Base-by-base conservation (phyloP, 495 filamentous ascomycete genomes). In the Daldinia caldariorum region DNA sequence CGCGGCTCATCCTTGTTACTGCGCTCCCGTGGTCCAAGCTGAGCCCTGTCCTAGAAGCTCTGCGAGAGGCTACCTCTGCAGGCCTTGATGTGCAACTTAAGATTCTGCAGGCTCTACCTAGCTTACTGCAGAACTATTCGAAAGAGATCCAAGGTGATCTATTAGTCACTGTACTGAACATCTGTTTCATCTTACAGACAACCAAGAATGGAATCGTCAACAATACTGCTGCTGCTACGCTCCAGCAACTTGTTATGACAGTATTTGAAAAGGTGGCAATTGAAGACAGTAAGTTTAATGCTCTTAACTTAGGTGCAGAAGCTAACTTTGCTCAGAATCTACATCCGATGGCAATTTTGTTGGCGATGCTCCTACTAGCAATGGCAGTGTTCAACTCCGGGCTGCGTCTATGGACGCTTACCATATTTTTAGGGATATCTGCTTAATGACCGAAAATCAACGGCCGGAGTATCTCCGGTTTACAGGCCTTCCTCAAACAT, bases 71-170 rank as follows among this genome's bases (percentile, higher is more conserved):
- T 56, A 90, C 91, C 3, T 79, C 72, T 26, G 72, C 79, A 85
- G 94, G 90, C 35, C 86, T 96, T 54, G 96, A 99, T 77, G 90
- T 97, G 2, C 95, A 99, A 73, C 86, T 99, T 56, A 99, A 97
- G 79, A 96, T 98, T 32, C 83, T 99, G 16, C 95, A 99, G 76
- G 92, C 94, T 0, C 81, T 99, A 34, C 95, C 96, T n/a, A 91
- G 93, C 1, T 75, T 99, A 39, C 81, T 97, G 7, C 94, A 97
- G 69, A 95, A 95, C 76, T 98, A 97, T 80, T 89, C 92, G 0
- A 86, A 86, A 61, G 90, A 94, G 47, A 79, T 99, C 31, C 88
- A 89, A 57, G 93, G 91, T 3, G 90, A 94, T 56, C 84, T 97
- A 14, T 84, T 98, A 39, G 90, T 89, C 35, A 91, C 86, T 29